These are phyloP conservation scores for Penicillium macrosclerotiorum DNA, from an alignment of 495 filamentous ascomycete genomes.

Conservation along the genomic window DNA sequence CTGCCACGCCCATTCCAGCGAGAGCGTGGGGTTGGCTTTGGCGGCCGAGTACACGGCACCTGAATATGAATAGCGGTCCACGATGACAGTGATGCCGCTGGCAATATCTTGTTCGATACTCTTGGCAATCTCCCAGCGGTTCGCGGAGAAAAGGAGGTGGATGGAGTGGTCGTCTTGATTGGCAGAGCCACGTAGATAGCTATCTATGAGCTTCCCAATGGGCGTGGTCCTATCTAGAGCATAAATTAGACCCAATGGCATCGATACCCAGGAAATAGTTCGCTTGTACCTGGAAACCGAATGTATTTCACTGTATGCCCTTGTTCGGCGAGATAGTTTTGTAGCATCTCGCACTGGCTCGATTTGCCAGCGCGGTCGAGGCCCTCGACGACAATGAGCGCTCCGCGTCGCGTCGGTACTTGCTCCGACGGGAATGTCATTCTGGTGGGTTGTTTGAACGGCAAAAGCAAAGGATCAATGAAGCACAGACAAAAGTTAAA, in stretches of 20 bases:
- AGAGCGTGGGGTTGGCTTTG: conserved; percentile 68
- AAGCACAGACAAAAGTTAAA: background rate
- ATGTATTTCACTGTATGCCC: conserved; percentile 69
- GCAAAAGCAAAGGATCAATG: background rate
- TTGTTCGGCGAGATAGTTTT: conserved; percentile 55
- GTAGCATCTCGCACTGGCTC: conserved; percentile 80
- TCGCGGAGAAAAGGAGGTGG: conserved; percentile 92
- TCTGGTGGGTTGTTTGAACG: background rate
- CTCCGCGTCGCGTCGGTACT: conserved; percentile 51
- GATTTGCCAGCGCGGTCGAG: conserved; percentile 95
- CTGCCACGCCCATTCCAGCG: conserved; percentile 72
- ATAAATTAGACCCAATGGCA: conserved; percentile 17
- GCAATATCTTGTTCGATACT: conserved; percentile 61
- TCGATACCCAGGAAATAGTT: no score
- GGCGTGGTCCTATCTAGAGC: conserved; percentile 76
- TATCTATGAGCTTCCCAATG: conserved; percentile 86
- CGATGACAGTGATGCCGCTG: conserved; percentile 69
- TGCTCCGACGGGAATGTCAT: conserved; percentile 18
- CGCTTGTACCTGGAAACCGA: conserved; percentile 84
- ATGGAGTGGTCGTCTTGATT: conserved; percentile 89
- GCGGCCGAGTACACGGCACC: conserved; percentile 96
- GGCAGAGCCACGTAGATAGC: conserved; percentile 72
- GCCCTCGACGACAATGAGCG: conserved; percentile 88
- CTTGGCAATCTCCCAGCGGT: conserved; percentile 85
- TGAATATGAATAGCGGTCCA: conserved; percentile 92